Evolutionary conservation across 2,329 filamentous ascomycete species (phyloP).

Genomic region (Sporothrix protearum): DNA sequence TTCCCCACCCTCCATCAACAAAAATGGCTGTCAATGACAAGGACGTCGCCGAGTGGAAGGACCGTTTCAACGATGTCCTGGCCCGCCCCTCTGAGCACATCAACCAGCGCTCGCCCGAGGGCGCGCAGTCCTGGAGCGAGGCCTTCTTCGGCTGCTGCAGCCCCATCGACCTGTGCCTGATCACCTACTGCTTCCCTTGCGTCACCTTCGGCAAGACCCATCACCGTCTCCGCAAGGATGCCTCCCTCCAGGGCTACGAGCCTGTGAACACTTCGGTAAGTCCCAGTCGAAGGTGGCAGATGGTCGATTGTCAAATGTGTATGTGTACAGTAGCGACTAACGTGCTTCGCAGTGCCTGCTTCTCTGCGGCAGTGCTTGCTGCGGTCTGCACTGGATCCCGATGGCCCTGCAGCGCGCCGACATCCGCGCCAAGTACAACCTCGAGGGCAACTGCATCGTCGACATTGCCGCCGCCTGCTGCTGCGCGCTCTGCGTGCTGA

Average conservation of each 20-base stretch:
- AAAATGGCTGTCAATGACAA: slow-evolving; percentile 39
- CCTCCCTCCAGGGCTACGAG: slow-evolving; percentile 43
- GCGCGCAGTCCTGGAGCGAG: slow-evolving; percentile 40
- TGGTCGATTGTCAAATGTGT: too few relatives aligned
- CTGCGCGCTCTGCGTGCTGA: slow-evolving; percentile 44
- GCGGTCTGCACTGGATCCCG: slow-evolving; percentile 43
- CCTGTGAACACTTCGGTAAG: slow-evolving; percentile 46
- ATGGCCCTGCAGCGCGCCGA: slow-evolving; percentile 45
- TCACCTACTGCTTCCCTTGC: slow-evolving; percentile 47
- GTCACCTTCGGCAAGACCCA: slow-evolving; percentile 49
- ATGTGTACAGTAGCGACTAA: not conserved
- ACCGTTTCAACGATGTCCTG: slow-evolving; percentile 43
- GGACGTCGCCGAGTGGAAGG: slow-evolving; percentile 46
- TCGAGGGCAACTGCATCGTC: slow-evolving; percentile 43
- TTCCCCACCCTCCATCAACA: not conserved
- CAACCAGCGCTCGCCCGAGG: slow-evolving; percentile 42
- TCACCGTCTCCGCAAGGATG: slow-evolving; percentile 43
- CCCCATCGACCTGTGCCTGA: slow-evolving; percentile 44
- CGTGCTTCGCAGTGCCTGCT: slow-evolving; percentile 40
- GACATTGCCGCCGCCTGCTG: slow-evolving; percentile 45
- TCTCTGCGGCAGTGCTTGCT: slow-evolving; percentile 41
- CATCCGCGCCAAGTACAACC: slow-evolving; percentile 45
- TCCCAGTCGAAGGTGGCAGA: not conserved
- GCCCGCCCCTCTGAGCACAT: slow-evolving; percentile 42
- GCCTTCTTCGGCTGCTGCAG: slow-evolving; percentile 45